Evolutionary conservation across 331 rosid genomes (phyloP), one percentile per base, ranked within the genome.

Genomic region (Stylosanthes scabra): DNA sequence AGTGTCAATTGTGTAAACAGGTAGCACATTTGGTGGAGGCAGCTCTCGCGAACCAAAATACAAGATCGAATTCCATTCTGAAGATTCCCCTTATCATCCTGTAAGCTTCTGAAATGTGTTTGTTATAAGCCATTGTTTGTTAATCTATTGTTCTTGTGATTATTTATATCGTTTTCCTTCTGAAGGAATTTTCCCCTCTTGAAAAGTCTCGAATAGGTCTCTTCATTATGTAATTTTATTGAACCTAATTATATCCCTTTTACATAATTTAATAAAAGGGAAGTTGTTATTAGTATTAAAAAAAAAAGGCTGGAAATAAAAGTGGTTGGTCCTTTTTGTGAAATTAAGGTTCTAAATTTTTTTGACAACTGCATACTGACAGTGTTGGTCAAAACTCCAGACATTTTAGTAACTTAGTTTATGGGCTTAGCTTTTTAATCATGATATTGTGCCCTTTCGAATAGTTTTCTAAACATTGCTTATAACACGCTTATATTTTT

Each of bases 31-130:
- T 76, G 74, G 65, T 11, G 82, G 84, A 70, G 87, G 80, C n/a
- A 79, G 90, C 81, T 88, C 91, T 72, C 97, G 92, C 5, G 97
- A 90, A 68, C 95, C 97, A 6, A 94, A 94, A 74, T 91, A 85
- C 89, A 91, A 80, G 78, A 90, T 94, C 68, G 93, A 94, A 82
- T 90, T 94, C 61, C 97, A 90, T 72, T 59, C 93, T 16, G 82
- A 87, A 80, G 91, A 90, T 62, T 90, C 96, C 11, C 99, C 96
- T 44, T 94, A 79, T 83, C 81, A 50, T 67, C 96, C 96, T 28
- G 97, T 94, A 86, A 84, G 91, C 37, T 80, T 46, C 61, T 71
- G 9, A 11, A 52, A 50, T n/a, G 45, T 11, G 41, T 6, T 34
- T 8, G 51, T 76, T 68, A 4, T 8, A 45, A 61, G 5, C 40